A percentile compares a stretch with the other conserved stretches of the same genome.
These are phyloP conservation scores for Theileria luwenshuni DNA, from an alignment of 169 alveolate species.

Conservation along the genomic window DNA sequence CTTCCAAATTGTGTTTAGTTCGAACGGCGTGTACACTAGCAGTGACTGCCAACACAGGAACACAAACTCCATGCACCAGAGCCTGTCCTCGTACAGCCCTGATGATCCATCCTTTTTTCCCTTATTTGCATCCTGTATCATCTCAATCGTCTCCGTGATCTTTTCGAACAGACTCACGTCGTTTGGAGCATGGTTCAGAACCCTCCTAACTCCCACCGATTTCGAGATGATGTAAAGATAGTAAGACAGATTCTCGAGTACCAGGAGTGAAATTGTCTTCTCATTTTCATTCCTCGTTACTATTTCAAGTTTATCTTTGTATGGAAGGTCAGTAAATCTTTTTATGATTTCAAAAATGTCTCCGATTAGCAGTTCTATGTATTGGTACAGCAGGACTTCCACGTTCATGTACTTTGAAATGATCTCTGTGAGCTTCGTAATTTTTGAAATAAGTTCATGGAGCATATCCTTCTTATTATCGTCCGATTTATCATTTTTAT, in stretches of 20 bases:
- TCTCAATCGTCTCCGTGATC: slow-evolving; percentile 15
- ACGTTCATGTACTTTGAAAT: slow-evolving; percentile 24
- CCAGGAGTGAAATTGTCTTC: slow-evolving; percentile 13
- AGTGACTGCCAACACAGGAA: slow-evolving; percentile 53
- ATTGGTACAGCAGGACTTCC: slow-evolving; percentile 24
- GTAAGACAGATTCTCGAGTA: slow-evolving; percentile 38
- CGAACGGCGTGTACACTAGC: slow-evolving; percentile 55
- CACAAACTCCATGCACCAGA: slow-evolving; percentile 59
- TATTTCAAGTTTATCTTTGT: neutral
- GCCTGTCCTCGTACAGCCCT: slow-evolving; percentile 26
- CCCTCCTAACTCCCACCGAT: slow-evolving; percentile 46
- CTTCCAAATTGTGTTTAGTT: slow-evolving; percentile 38
- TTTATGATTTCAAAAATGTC: slow-evolving; percentile 20
- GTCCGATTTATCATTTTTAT: neutral
- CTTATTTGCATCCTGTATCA: slow-evolving; percentile 11
- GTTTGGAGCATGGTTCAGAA: slow-evolving; percentile 44
- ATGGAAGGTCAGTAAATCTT: slow-evolving; percentile 9
- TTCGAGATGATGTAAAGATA: slow-evolving; percentile 51
- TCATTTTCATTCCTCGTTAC: neutral
- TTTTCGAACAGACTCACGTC: slow-evolving; percentile 38
- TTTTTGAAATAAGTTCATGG: slow-evolving; percentile 8
- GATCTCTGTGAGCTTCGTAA: slow-evolving; percentile 6
- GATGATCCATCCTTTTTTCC: neutral
- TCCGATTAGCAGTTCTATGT: slow-evolving; percentile 35
- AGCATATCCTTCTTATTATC: neutral